Conservation (phyloP, 2,329 filamentous ascomycete genomes). For the Fusarium fracticaudum region DNA sequence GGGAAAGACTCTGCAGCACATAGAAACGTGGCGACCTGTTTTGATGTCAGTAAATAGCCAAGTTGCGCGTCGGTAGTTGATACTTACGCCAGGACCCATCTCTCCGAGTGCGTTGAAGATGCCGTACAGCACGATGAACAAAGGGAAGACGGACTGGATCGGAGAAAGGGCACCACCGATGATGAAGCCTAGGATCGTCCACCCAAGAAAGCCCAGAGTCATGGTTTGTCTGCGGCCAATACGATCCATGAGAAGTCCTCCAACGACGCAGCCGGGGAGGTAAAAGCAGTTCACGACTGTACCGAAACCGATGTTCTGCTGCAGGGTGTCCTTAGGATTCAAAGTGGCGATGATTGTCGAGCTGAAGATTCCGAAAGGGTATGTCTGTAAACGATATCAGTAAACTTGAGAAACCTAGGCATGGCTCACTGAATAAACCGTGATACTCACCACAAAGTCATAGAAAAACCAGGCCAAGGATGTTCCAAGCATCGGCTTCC, state of each 20-base stretch:
- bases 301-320: background rate
- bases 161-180: background rate
- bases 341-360: background rate
- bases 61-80: no score
- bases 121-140: background rate
- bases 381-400: background rate
- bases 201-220: background rate
- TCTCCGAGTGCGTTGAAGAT: conserved; percentile 1
- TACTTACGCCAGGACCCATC: background rate
- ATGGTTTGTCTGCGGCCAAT: conserved; percentile 1
- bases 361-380: background rate
- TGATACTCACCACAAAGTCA: background rate
- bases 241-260: background rate
- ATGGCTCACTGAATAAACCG: no score
- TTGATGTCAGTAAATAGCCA: background rate
- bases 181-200: background rate
- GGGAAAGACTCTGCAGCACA: background rate
- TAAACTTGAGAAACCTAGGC: accelerated
- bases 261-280: background rate
- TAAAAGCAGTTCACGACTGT: background rate
- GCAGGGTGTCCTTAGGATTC: background rate
- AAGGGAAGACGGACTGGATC: background rate
- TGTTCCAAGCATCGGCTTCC: background rate
- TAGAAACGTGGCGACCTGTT: background rate
- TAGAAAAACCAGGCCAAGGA: background rate